Conservation (phyloP, 768 basidiomycete genomes). For the Pleurotus ostreatus region DNA sequence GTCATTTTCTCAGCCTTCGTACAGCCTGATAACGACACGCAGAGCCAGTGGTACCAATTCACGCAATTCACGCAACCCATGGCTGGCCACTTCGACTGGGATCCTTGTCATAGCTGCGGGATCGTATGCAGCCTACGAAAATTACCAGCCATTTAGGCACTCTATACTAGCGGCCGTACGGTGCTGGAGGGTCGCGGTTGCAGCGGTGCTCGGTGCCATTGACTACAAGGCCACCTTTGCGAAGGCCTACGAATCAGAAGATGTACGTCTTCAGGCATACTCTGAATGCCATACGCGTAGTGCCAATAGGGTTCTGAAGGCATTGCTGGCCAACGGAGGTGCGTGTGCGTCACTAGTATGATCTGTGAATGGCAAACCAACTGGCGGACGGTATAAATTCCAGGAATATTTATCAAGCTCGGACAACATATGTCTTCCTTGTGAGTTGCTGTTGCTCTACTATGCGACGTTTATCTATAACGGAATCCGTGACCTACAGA, state of each 20-base stretch:
- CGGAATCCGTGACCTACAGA: not conserved
- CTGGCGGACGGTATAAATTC: slow-evolving; percentile 2
- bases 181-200: slow-evolving; percentile 75
- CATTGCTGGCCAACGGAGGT: slow-evolving; percentile 90
- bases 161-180: slow-evolving; percentile 67
- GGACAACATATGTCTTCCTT: slow-evolving; percentile 85
- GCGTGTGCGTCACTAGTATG: slow-evolving; percentile 15
- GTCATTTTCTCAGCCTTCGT: slow-evolving; percentile 2
- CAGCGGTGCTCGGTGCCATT: slow-evolving; percentile 58
- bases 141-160: slow-evolving; percentile 72
- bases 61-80: slow-evolving; percentile 17
- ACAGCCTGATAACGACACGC: not conserved
- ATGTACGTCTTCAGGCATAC: slow-evolving; percentile 48
- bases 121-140: slow-evolving; percentile 55
- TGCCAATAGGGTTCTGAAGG: slow-evolving; percentile 71
- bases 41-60: not conserved
- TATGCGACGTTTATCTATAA: not conserved
- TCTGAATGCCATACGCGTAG: slow-evolving; percentile 84
- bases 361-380: not conserved
- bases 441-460: slow-evolving; percentile 17
- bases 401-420: slow-evolving; percentile 82
- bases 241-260: slow-evolving; percentile 44
- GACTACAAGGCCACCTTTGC: slow-evolving; percentile 73
- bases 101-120: slow-evolving; percentile 31
- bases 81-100: slow-evolving; percentile 35